Base-by-base conservation (phyloP, 2,329 filamentous ascomycete species). In the Fusarium euwallaceae region DNA sequence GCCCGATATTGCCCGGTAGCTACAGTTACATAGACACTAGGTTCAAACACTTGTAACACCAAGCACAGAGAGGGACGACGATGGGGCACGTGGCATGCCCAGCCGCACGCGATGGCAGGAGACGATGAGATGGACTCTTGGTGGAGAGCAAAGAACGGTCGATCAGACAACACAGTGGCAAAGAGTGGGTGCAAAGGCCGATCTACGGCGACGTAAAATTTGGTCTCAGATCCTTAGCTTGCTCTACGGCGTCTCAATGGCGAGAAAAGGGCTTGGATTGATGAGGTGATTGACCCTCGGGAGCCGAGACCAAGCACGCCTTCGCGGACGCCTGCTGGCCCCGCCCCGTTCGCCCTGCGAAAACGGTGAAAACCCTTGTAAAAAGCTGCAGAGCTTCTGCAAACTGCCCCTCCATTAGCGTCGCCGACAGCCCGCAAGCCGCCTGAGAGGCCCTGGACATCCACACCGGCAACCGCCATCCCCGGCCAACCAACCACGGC, bases 371-470 rank as follows among this genome's bases (percentile, higher is more conserved):
- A 62, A 64, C 65, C 72, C 72, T 70, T 74, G 72, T 51, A 56
- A 64, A 20, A 61, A 75, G 64, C 56, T 70, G 69, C 66, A 70
- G 60, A 73, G 72, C 63, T 71, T 64, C 73, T 51, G 67, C 73
- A 76, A 76, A 64, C 55, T 76, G 73, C 73, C 73, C 73, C 73
- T 75, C 73, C 63, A 75, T 67, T 78, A 77, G 76, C 76, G 75
- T 67, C 75, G 62, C 76, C 76, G 76, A 78, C 70, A 78, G 71
- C 76, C 76, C 76, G 76, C 64, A 62, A 77, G 70, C 76, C 72
- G 72, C 63, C 51, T 53, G 37, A 55, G 34, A 65, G 66, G 66
- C 66, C 73, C 69, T 72, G 64, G 65, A 48, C 75, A 74, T 71
- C 72, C 69, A 74, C 73, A 61, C 76, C 74, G 76, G 76, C 75